These are phyloP conservation scores for Boletus huronensis DNA, from an alignment of 768 basidiomycete species.

Conservation along the genomic window DNA sequence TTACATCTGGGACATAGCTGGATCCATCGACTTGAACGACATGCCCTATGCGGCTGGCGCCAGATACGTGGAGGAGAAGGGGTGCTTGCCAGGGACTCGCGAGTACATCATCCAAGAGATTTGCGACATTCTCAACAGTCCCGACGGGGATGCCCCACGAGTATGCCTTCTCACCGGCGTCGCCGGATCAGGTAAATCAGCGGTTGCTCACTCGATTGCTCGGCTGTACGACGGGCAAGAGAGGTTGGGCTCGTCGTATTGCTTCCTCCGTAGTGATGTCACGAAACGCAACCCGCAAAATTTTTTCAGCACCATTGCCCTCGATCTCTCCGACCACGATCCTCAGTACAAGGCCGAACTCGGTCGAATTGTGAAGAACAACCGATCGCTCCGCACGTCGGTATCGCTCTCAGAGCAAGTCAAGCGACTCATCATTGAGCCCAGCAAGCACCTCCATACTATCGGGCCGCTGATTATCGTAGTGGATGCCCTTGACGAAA, in stretches of 20 bases:
- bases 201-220: conserved; percentile 31
- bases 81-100: conserved; percentile 21
- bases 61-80: conserved; percentile 20
- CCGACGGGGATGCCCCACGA: conserved; percentile 11
- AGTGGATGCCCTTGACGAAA: conserved; percentile 35
- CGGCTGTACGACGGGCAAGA: conserved; percentile 21
- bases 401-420: conserved; percentile 25
- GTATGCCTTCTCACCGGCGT: conserved; percentile 29
- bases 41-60: conserved; percentile 25
- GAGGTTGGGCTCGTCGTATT: conserved; percentile 33
- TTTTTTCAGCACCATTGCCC: conserved; percentile 34
- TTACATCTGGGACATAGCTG: conserved; percentile 3
- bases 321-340: conserved; percentile 33
- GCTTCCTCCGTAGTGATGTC: conserved; percentile 20
- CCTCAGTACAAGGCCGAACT: conserved; percentile 21
- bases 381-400: conserved; percentile 22
- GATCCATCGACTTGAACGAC: conserved; percentile 16
- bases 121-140: conserved; percentile 15
- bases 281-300: conserved; percentile 21
- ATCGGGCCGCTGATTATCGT: conserved; percentile 34
- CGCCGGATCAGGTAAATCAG: conserved; percentile 32
- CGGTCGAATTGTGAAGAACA: conserved; percentile 15
- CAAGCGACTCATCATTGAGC: conserved; percentile 26
- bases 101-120: conserved; percentile 15
- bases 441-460: conserved; percentile 19